Evolutionary conservation across 106 monocot genomes (phyloP), one percentile per base, ranked within the genome.

Genomic region (Alisma plantagoaquatica): DNA sequence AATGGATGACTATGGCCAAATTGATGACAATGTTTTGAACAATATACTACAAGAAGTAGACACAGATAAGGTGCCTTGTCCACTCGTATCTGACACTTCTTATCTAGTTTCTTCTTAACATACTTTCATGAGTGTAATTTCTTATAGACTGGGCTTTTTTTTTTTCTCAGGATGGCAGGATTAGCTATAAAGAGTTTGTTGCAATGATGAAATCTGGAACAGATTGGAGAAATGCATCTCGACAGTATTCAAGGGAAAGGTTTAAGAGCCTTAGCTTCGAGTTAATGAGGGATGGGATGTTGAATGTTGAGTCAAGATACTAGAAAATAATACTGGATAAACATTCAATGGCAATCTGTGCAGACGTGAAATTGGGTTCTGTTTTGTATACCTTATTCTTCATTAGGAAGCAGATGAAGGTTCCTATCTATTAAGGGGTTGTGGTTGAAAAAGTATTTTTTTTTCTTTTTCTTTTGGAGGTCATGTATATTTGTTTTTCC

Each of bases 131-230:
- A 27, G n/a, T 23, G 28, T 20, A 18, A 45, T 12, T 6, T 38
- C 17, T 57, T 29, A 18, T 16, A 58, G 0, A 46, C 30, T 41
- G 6, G 5, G 15, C 48, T 14, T 2, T 31, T 16, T 24, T 27
- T 11, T n/a, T 23, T 23, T 47, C 66, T 14, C 67, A 84, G 85
- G 85, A 86, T 48, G 85, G 85, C 9, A 76, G 76, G n/a, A 70
- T 86, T 33, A 86, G 85, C 59, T 80, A 76, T 20, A 63, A 76
- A 22, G 85, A 86, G 38, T 86, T 86, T 30, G 57, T 76, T 17
- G 54, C 51, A 11, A 86, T 86, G 85, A 80, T 86, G 85, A 86
- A 86, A 60, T 27, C 85, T 20, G 85, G 85, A 32, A 76, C 79
- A 0, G 85, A 86, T 59, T 86, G 85, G 79, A 70, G 80, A 23